phyloP scores from a whole-genome alignment of 441 rosid genomes.

The Aquilaria agallochum region DNA sequence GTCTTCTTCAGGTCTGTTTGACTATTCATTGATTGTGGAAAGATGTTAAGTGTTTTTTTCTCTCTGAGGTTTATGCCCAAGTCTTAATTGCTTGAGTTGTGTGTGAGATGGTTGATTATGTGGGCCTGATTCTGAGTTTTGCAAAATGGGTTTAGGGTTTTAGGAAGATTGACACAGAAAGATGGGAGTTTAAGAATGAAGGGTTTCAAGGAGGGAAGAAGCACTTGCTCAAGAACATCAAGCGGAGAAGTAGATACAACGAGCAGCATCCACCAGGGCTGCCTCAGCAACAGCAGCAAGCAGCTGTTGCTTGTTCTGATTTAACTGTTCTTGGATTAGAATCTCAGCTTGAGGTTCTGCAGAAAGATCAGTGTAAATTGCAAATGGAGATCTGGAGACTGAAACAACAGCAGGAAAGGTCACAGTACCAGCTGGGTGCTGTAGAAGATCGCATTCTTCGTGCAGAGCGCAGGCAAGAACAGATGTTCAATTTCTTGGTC shows the following conservation, averaged over 20 bases:
- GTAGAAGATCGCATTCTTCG: constrained; percentile 40
- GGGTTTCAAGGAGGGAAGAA: constrained; percentile 59
- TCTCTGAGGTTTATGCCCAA: no score
- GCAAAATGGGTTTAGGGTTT: constrained; percentile 48
- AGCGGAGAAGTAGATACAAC: constrained; percentile 49
- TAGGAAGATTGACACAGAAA: constrained; percentile 62
- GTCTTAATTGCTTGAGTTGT: no score
- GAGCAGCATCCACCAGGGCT: constrained; percentile 9
- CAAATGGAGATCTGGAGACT: constrained; percentile 43
- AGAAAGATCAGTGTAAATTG: constrained; percentile 39
- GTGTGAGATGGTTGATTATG: background rate
- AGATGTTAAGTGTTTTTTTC: no score
- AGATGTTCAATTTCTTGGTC: constrained; percentile 44
- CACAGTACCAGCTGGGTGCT: constrained; percentile 28
- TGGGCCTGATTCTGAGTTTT: background rate
- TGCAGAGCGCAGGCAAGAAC: constrained; percentile 46
- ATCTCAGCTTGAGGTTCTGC: constrained; percentile 34
- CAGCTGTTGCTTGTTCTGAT: background rate
- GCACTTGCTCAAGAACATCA: constrained; percentile 64
- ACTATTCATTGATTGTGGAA: no score
- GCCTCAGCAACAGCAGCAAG: constrained; percentile 11
- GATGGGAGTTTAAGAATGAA: constrained; percentile 75
- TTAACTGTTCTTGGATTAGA: constrained; percentile 19
- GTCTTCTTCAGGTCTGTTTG: no score
- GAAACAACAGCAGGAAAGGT: constrained; percentile 39